Percentiles rank a stretch among this genome's conserved stretches.
phyloP scores from a whole-genome alignment of 75 land plant genomes.

The Picea sitchensis region DNA sequence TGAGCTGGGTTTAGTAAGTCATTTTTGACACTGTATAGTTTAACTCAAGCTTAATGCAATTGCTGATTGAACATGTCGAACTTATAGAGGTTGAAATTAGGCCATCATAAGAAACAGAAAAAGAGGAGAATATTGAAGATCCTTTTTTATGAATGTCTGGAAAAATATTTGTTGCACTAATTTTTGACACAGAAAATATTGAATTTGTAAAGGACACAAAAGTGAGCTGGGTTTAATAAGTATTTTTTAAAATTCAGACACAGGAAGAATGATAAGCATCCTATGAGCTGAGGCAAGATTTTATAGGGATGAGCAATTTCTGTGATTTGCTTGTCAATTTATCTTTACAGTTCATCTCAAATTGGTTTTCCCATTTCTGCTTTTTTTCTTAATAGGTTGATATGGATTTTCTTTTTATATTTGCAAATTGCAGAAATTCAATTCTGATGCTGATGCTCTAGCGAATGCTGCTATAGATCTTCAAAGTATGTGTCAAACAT shows the following conservation, averaged over 20 bases:
- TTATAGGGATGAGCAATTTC: not conserved
- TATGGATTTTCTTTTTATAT: not conserved
- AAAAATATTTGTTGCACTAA: not conserved
- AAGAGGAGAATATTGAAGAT: too few species aligned
- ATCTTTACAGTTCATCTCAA: not conserved
- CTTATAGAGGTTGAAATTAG: not conserved
- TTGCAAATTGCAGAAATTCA: conserved; percentile 38
- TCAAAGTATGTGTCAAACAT: conserved; percentile 20
- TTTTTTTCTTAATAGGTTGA: not conserved
- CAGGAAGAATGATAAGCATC: not conserved
- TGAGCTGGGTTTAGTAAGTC: not conserved
- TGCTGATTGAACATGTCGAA: not conserved
- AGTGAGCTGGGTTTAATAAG: not conserved
- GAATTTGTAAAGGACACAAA: not conserved
- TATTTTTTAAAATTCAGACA: not conserved
- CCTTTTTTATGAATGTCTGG: not conserved
- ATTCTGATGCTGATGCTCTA: conserved; percentile 72
- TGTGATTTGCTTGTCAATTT: not conserved
- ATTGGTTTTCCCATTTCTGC: not conserved
- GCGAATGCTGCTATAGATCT: conserved; percentile 65
- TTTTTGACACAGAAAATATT: not conserved
- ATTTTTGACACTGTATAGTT: not conserved
- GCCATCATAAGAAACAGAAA: too few species aligned
- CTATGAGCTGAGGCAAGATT: not conserved
- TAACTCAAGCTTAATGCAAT: not conserved